phyloP scores from a whole-genome alignment of 176 grass and related monocot species.

The Poa annua region DNA sequence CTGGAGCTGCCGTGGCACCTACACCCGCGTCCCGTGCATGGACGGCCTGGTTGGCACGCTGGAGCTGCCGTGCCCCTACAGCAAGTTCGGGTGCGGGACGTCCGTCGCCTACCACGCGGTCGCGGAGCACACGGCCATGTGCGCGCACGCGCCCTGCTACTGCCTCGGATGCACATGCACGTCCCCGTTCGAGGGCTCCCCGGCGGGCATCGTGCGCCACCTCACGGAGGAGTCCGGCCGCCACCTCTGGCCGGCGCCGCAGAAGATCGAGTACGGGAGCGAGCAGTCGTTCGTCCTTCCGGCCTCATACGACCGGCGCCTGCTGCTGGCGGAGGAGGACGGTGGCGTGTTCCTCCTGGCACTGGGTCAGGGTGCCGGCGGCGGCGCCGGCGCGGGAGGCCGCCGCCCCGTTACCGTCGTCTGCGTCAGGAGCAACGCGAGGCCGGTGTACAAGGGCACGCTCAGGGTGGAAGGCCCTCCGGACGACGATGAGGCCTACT shows the following conservation, averaged over 20 bases:
- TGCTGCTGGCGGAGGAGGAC: not conserved
- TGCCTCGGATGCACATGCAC: not conserved
- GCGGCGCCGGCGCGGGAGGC: not conserved
- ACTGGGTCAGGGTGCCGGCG: no score
- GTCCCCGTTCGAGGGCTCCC: not conserved
- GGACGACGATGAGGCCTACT: no score
- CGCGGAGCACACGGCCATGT: not conserved
- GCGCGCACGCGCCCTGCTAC: not conserved
- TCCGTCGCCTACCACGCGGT: not conserved
- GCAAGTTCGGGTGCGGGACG: not conserved
- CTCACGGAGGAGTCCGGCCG: not conserved
- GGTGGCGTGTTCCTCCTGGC: not conserved
- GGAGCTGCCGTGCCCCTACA: not conserved
- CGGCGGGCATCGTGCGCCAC: not conserved
- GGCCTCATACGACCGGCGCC: not conserved
- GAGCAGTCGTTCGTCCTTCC: no score
- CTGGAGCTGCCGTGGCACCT: not conserved
- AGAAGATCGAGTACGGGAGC: no score
- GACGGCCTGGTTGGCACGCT: not conserved
- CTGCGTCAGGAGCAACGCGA: not conserved
- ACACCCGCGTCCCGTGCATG: not conserved
- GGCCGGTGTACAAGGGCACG: not conserved
- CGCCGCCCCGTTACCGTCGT: not conserved
- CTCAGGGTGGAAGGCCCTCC: not conserved
- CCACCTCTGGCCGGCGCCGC: no score